A percentile compares a stretch with the other conserved stretches of the same genome.
Evolutionary conservation across 495 filamentous ascomycete genomes (phyloP).

Genomic region (Penicillium taxi): DNA sequence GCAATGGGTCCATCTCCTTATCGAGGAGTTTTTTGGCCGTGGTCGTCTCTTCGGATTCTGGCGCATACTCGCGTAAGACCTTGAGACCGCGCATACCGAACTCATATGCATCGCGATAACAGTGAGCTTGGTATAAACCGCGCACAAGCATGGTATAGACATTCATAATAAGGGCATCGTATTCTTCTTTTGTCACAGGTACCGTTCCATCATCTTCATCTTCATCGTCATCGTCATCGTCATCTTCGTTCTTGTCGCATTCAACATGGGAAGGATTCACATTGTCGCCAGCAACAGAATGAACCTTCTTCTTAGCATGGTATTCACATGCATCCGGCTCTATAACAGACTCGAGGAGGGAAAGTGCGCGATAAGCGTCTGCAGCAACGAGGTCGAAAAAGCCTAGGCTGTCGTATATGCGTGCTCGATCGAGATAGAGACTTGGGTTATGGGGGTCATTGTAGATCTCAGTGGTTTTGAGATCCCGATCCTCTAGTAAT

Average conservation of each 20-base stretch:
- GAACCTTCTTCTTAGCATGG: conserved; percentile 27
- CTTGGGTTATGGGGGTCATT: conserved; percentile 68
- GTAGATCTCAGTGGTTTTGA: conserved; percentile 27
- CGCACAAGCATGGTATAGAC: conserved; percentile 42
- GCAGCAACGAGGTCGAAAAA: conserved; percentile 87
- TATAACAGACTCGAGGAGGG: conserved; percentile 71
- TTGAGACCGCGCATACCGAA: conserved; percentile 47
- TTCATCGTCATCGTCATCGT: conserved; percentile 20
- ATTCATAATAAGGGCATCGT: conserved; percentile 31
- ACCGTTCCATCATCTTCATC: conserved; percentile 31
- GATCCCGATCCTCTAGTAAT: conserved; percentile 18
- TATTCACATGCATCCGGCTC: conserved; percentile 48
- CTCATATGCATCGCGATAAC: conserved; percentile 59
- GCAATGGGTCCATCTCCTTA: conserved; percentile 25
- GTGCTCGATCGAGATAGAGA: conserved; percentile 63
- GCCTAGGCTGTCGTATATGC: conserved; percentile 61
- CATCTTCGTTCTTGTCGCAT: conserved; percentile 19
- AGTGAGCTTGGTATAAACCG: conserved; percentile 57
- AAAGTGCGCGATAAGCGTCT: conserved; percentile 82
- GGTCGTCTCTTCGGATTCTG: conserved; percentile 20
- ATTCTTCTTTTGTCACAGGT: conserved; percentile 34
- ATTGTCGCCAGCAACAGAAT: conserved; percentile 4
- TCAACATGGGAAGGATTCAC: background rate
- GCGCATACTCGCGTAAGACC: conserved; percentile 12
- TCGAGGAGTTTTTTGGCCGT: conserved; percentile 9